Evolutionary conservation across 495 filamentous ascomycete genomes (phyloP).

Genomic region (Cladorrhinum samala): DNA sequence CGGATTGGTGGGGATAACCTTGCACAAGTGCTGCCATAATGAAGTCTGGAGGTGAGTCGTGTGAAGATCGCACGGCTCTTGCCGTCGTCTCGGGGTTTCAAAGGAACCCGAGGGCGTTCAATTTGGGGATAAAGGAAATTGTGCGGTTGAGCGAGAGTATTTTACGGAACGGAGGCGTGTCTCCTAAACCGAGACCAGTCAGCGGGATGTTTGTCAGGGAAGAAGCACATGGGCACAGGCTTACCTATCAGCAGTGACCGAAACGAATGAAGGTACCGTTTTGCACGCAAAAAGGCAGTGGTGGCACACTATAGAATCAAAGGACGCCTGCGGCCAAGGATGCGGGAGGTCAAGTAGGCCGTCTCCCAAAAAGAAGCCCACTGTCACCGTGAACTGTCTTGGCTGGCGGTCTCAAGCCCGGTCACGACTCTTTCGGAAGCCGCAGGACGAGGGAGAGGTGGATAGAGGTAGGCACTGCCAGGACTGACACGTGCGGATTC

Average conservation of each 20-base stretch:
- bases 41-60: constrained; percentile 1
- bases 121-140: constrained; percentile 9
- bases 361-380: constrained; percentile 39
- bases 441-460: constrained; percentile 5
- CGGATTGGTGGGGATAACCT: constrained; percentile 76
- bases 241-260: not conserved
- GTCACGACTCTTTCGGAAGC: constrained; percentile 18
- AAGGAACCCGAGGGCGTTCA: constrained; percentile 13
- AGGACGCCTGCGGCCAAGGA: constrained; percentile 51
- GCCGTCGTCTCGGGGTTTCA: constrained; percentile 8
- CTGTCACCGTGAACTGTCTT: constrained; percentile 44
- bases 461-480: constrained; percentile 22
- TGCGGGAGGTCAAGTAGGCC: constrained; percentile 26
- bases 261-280: not conserved
- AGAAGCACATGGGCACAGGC: not conserved
- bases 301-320: constrained; percentile 34
- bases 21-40: constrained; percentile 90
- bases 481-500: constrained; percentile 22
- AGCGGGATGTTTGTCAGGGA: not conserved
- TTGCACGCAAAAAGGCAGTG: not conserved
- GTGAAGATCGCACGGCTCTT: constrained; percentile 1
- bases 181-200: constrained; percentile 3
- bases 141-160: constrained; percentile 1
- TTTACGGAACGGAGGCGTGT: constrained; percentile 1
- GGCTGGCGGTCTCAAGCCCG: constrained; percentile 20